Evolutionary conservation across 192 early-diverging fungal genomes (phyloP).

Genomic region (Spizellomyces punctatus): DNA sequence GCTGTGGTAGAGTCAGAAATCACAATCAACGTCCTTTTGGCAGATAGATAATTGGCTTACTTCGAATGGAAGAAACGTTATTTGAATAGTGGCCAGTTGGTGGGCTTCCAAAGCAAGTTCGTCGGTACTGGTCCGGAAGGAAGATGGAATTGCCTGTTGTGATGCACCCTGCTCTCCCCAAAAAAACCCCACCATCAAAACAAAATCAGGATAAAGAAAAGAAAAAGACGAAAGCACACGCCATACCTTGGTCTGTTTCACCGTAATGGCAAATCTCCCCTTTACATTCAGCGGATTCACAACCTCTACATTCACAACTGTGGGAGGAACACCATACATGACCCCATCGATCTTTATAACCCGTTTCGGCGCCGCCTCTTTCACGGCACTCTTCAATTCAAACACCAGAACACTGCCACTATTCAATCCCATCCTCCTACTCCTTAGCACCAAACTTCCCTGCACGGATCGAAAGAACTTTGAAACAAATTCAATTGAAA

Average conservation of each 20-base stretch:
- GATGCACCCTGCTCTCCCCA: neutral
- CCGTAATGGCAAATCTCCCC: conserved; percentile 40
- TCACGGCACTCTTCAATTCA: conserved; percentile 36
- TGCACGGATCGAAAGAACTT: conserved; percentile 36
- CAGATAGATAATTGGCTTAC: conserved; percentile 3
- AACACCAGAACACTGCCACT: conserved; percentile 45
- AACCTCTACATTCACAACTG: conserved; percentile 35
- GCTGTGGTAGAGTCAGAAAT: conserved; percentile 8
- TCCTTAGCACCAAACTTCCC: conserved; percentile 38
- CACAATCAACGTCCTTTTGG: neutral
- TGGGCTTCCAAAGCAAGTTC: conserved; percentile 33
- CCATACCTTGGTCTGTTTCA: conserved; percentile 37
- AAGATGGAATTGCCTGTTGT: conserved; percentile 30
- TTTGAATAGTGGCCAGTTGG: conserved; percentile 24
- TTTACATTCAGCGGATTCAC: conserved; percentile 41
- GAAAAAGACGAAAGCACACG: neutral
- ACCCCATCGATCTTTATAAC: conserved; percentile 35
- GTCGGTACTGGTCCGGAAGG: conserved; percentile 32
- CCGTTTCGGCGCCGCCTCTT: conserved; percentile 27
- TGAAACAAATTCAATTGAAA: conserved; percentile 44
- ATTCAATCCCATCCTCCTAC: conserved; percentile 49
- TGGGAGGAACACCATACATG: conserved; percentile 48
- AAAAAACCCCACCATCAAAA: neutral
- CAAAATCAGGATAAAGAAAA: neutral
- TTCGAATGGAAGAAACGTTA: conserved; percentile 52